Evolutionary conservation across 106 monocot species (phyloP).

Genomic region (Dendrobium catenatum): DNA sequence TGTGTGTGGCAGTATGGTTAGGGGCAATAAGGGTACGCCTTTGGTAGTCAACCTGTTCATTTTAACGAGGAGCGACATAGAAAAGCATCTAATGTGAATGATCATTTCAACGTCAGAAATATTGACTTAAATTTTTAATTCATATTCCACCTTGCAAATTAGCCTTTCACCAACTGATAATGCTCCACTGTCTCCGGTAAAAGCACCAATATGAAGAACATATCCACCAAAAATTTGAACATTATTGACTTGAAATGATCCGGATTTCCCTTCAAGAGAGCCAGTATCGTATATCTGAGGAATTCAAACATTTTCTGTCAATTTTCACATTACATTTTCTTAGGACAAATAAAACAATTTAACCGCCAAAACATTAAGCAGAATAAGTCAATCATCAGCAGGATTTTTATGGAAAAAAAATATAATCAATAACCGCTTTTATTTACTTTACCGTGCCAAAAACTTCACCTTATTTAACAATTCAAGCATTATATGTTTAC

Average conservation of each 20-base stretch:
- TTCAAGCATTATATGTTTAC: neutral
- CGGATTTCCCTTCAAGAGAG: slow-evolving; percentile 73
- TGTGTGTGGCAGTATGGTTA: slow-evolving; percentile 97
- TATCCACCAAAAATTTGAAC: slow-evolving; percentile 87
- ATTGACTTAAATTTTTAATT: neutral
- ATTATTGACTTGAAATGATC: slow-evolving; percentile 67
- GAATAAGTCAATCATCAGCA: neutral
- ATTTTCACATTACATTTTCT: neutral
- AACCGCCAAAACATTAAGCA: neutral
- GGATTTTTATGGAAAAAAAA: neutral
- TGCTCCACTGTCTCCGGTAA: slow-evolving; percentile 20
- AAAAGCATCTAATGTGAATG: neutral
- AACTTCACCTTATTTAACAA: neutral
- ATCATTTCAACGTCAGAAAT: neutral
- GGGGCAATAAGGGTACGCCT: slow-evolving; percentile 88
- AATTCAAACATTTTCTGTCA: neutral
- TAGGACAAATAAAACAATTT: neutral
- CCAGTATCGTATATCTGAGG: slow-evolving; percentile 90
- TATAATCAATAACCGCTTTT: neutral
- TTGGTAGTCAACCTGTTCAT: slow-evolving; percentile 76
- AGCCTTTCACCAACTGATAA: slow-evolving; percentile 67
- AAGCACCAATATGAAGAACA: slow-evolving; percentile 79
- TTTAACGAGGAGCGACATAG: neutral
- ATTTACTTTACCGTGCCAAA: neutral
- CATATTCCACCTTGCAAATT: slow-evolving; percentile 64